Base-by-base conservation (phyloP, 2,329 filamentous ascomycete species). In the Hyphodiscus sp. region DNA sequence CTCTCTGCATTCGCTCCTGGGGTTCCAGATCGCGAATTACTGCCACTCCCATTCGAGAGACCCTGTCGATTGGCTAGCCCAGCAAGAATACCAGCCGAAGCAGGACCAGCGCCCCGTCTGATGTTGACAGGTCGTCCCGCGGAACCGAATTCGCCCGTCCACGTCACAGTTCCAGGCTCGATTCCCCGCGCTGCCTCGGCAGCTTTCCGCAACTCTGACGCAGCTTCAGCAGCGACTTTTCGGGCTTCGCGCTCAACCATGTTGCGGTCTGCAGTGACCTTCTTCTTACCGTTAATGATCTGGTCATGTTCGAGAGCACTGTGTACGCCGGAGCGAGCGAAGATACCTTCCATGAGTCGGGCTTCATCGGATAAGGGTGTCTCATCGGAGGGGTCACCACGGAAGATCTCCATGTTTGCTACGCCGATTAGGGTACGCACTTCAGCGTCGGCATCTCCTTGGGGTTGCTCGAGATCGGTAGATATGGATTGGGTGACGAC, bases 241-340 rank as follows among this genome's bases (percentile, higher is more conserved):
- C 86, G 85, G 0, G 92, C 92, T 70, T 96, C 91, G 10, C 83
- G 81, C 61, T 89, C 85, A 47, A 96, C 83, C 60, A 95, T 86
- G 20, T 80, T 80, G 4, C 84, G 83, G 64, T 96, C 89, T 0
- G 90, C 87, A 57, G 83, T 79, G 18, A 89, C 74, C 52, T 83
- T 83, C 49, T 82, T 81, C 61, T 83, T 86, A 41, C 87, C 87
- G 61, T 86, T 88, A 63, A 97, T 81, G 63, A 97, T 95, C 50
- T 90, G 82, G 61, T 97, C 94, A 67, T 99, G 94, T 63, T 96
- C 89, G 45, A 96, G 81, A 0, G 91, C 89, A n/a, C 87, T 91
- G 64, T 95, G 91, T 1, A 97, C 87, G 2, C 86, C 87, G 0
- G 89, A 87, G 42, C 85, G 83, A 1, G 91, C 86, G 67, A 97